Conservation (phyloP, 2,329 filamentous ascomycete species). For the Alternaria sp. region DNA sequence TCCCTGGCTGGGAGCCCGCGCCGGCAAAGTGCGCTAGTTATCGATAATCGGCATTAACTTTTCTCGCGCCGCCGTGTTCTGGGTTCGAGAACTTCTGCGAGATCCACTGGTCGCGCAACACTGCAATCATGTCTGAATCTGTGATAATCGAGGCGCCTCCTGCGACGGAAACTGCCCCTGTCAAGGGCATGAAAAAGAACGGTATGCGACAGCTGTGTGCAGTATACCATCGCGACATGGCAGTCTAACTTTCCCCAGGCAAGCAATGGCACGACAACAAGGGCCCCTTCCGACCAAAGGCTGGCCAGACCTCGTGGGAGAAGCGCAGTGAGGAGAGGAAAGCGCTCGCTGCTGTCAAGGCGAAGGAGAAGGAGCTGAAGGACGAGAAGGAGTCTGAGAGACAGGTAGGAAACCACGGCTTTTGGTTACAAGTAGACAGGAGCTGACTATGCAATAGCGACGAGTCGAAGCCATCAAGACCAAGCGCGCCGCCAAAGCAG, state of each 20-base stretch:
- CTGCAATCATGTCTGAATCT: conserved; percentile 37
- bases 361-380: conserved; percentile 91
- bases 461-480: conserved; percentile 82
- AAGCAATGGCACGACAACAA: conserved; percentile 92
- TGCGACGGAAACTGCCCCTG: conserved; percentile 44
- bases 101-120: conserved; percentile 15
- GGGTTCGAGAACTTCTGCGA: conserved; percentile 22
- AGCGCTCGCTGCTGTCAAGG: conserved; percentile 78
- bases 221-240: neutral
- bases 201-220: conserved; percentile 58
- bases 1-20: neutral
- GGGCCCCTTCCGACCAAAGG: conserved; percentile 81
- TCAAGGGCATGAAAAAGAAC: conserved; percentile 77
- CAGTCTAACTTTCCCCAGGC: conserved; percentile 60
- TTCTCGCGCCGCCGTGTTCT: conserved; percentile 23
- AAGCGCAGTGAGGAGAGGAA: conserved; percentile 75
- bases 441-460: conserved; percentile 58
- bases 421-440: neutral
- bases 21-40: conserved; percentile 7
- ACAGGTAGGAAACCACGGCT: conserved; percentile 66
- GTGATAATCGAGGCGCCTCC: conserved; percentile 51
- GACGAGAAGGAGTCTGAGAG: conserved; percentile 91
- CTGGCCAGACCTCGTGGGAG: conserved; percentile 79
- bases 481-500: conserved; percentile 85
- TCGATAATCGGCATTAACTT: conserved; percentile 33